A percentile compares a stretch with the other conserved stretches of the same genome.
Conservation (phyloP, 192 early-diverging fungal genomes). For the Coemansia sp. region DNA sequence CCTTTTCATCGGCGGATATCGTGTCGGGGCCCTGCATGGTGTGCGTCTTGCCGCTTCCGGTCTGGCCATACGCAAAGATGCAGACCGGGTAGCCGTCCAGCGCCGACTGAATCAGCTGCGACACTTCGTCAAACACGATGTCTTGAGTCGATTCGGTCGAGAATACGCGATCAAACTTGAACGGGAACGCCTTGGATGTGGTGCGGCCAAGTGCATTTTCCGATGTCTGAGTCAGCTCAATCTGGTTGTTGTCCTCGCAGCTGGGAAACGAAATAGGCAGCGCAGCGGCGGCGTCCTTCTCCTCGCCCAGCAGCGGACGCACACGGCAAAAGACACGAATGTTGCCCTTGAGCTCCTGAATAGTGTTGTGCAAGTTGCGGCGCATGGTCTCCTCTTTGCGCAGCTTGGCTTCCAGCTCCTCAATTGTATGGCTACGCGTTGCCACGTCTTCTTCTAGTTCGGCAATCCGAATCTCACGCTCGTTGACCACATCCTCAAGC, state of each 20-base stretch:
- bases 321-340: slow-evolving; percentile 96
- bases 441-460: slow-evolving; percentile 48
- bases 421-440: slow-evolving; percentile 39
- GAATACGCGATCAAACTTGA: slow-evolving; percentile 88
- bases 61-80: slow-evolving; percentile 98
- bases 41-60: slow-evolving; percentile 87
- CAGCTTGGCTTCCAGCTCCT: slow-evolving; percentile 62
- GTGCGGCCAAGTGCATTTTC: slow-evolving; percentile 57
- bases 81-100: slow-evolving; percentile 96
- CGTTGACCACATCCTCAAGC: slow-evolving; percentile 33
- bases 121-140: slow-evolving; percentile 91
- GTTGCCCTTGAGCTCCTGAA: slow-evolving; percentile 95
- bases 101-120: slow-evolving; percentile 92
- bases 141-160: slow-evolving; percentile 65
- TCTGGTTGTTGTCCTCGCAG: slow-evolving; percentile 63
- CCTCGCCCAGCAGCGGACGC: slow-evolving; percentile 64
- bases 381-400: slow-evolving; percentile 75
- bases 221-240: slow-evolving; percentile 69
- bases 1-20: slow-evolving; percentile 18
- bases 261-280: slow-evolving; percentile 57
- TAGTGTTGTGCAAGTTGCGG: slow-evolving; percentile 85
- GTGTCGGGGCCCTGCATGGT: slow-evolving; percentile 73
- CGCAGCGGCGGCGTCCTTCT: slow-evolving; percentile 12
- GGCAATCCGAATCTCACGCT: slow-evolving; percentile 55
- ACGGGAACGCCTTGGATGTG: slow-evolving; percentile 65